Evolutionary conservation across 2,329 filamentous ascomycete species (phyloP).

Genomic region (Malbranchea cinnamomea): DNA sequence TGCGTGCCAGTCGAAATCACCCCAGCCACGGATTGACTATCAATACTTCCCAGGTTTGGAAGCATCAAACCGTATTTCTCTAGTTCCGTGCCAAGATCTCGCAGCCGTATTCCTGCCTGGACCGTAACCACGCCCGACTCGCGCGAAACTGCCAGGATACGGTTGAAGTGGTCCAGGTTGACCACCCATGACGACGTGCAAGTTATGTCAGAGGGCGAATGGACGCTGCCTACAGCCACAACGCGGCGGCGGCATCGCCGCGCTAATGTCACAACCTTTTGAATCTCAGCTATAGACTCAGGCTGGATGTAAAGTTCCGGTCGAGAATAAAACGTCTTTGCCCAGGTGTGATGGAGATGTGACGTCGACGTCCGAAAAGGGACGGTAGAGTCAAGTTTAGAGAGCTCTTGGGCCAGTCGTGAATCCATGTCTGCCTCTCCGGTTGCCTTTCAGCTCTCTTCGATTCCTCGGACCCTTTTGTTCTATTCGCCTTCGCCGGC

Average conservation of each 20-base stretch:
- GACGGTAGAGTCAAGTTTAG: slow-evolving; percentile 44
- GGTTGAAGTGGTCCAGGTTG: slow-evolving; percentile 73
- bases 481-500: too few species aligned
- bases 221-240: slow-evolving; percentile 74
- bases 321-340: slow-evolving; percentile 73
- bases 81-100: slow-evolving; percentile 56
- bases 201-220: slow-evolving; percentile 84
- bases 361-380: slow-evolving; percentile 61
- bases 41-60: slow-evolving; percentile 87
- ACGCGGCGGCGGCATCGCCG: slow-evolving; percentile 66
- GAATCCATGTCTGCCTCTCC: slow-evolving; percentile 6
- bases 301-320: slow-evolving; percentile 89
- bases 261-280: slow-evolving; percentile 68
- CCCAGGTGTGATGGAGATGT: slow-evolving; percentile 85
- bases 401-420: slow-evolving; percentile 34
- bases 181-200: slow-evolving; percentile 90
- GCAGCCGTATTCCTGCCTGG: slow-evolving; percentile 77
- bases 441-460: too few species aligned
- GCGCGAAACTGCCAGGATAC: slow-evolving; percentile 54
- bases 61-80: slow-evolving; percentile 66
- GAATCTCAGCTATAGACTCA: slow-evolving; percentile 61
- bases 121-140: slow-evolving; percentile 55
- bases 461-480: too few species aligned
- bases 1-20: slow-evolving; percentile 90
- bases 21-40: slow-evolving; percentile 82